Evolutionary conservation across 495 filamentous ascomycete species (phyloP).

Genomic region (Annulohypoxylon nitens): DNA sequence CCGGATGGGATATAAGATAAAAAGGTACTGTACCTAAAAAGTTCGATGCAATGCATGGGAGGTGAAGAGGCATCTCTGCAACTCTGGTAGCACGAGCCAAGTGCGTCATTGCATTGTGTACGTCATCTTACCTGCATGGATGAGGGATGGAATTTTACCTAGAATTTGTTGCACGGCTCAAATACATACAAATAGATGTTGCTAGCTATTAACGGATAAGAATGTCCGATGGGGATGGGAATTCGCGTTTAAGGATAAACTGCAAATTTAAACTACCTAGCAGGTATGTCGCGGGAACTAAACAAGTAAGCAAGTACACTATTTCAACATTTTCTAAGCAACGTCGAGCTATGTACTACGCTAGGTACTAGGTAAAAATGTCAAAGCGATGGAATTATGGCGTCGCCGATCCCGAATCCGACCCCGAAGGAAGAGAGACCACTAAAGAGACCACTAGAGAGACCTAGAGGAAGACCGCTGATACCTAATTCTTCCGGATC

Average conservation of each 20-base stretch:
- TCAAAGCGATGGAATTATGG: constrained; percentile 1
- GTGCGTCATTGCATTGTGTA: constrained; percentile 49
- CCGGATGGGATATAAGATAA: not conserved
- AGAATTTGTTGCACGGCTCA: constrained; percentile 34
- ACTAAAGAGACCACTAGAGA: too few species aligned
- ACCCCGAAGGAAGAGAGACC: not conserved
- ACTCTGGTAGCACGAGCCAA: constrained; percentile 28
- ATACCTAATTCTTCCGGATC: constrained; percentile 5
- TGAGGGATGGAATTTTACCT: constrained; percentile 28
- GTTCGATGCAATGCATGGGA: constrained; percentile 35
- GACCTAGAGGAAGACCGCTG: not conserved
- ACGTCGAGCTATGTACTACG: too few species aligned
- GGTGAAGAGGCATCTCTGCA: constrained; percentile 8
- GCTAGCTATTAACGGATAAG: constrained; percentile 28
- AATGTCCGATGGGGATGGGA: constrained; percentile 22
- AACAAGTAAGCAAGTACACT: too few species aligned
- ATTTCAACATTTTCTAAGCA: not conserved
- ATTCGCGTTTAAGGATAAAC: constrained; percentile 9
- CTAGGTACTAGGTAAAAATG: not conserved
- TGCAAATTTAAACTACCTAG: not conserved
- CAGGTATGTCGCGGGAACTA: not conserved
- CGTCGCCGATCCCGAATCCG: constrained; percentile 15
- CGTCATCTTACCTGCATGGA: constrained; percentile 48
- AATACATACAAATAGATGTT: not conserved
- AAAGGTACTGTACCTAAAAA: not conserved